Base-by-base conservation (phyloP, 192 early-diverging fungal species). In the Funneliformis geosporum region DNA sequence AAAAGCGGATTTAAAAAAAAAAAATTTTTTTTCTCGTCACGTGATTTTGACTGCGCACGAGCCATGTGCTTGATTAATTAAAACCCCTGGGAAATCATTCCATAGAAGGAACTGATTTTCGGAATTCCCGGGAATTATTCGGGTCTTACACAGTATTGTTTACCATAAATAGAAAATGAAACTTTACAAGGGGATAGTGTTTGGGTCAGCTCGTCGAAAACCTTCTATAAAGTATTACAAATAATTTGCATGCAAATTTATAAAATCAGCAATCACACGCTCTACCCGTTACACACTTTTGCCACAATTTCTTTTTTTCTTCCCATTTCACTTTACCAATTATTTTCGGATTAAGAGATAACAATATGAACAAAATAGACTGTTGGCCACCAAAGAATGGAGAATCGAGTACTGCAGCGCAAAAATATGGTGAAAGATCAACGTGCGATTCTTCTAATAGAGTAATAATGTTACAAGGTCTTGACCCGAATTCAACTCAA, bases 381-480 rank as follows among this genome's bases (percentile, higher is more conserved):
- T 40, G 12, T 69, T 69, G 67, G 67, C 67, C 67, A 43, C 67
- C 67, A 16, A 42, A 69, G 18, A 69, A 40, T 43, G 67, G 67
- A 8, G 67, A 69, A 69, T 69, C 67, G 21, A 69, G 67, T 21
- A 69, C 67, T 8, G 39, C 67, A 0, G 21, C 67, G 8, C 67
- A 69, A 33, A 65, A 65, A 9, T 40, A 21, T 42, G 21, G 18
- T 21, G 67, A 21, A 16, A 38, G 39, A 69, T 40, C 67, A 42
- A 38, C 10, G 27, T 40, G 67, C 21, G 67, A 69, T 21, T 39
- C 67, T 42, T 69, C 67, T 69, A 69, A 69, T 39, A 69, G 67
- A 42, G 67, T 69, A 40, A 69, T 69, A 38, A 69, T 69, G 67
- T 69, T 69, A 69, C 67, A 40, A n/a, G 67, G 67, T 9, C 67